Evolutionary conservation across 768 basidiomycete genomes (phyloP).

Genomic region (Pleurotus citrinopileatus): DNA sequence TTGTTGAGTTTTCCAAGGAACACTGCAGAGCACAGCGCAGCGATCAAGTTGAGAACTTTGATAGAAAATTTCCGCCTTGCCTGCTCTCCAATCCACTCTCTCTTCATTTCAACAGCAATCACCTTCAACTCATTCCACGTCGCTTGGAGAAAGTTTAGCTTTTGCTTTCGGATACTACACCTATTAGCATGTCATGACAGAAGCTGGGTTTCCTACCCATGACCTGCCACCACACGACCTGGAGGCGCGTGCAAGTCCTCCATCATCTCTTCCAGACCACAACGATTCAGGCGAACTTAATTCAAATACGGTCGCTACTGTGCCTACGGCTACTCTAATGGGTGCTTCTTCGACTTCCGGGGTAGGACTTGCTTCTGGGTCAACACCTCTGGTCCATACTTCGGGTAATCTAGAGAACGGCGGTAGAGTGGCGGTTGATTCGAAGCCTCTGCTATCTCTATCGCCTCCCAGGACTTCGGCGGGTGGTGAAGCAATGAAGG

Average conservation of each 20-base stretch:
- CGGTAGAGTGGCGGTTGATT: neutral
- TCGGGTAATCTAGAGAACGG: conserved; percentile 2
- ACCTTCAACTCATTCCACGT: neutral
- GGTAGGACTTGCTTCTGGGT: neutral
- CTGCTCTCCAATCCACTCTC: neutral
- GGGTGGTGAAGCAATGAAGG: neutral
- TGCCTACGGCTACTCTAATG: neutral
- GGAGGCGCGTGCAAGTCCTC: neutral
- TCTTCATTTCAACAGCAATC: neutral
- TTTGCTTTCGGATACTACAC: neutral
- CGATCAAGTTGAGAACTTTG: neutral
- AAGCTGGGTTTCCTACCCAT: conserved; percentile 6
- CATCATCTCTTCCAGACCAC: neutral
- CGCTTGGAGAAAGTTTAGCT: neutral
- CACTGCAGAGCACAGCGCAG: neutral
- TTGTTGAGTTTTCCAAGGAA: neutral
- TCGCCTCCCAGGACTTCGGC: neutral
- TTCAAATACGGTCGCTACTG: neutral
- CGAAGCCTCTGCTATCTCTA: neutral
- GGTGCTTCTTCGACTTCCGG: neutral
- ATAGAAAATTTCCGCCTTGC: neutral
- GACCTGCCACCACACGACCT: conserved; percentile 2
- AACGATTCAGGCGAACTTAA: neutral
- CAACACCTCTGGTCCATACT: neutral
- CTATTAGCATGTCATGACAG: conserved; percentile 11